A percentile compares a stretch with the other conserved stretches of the same genome.
These are phyloP conservation scores for Pulveroboletus ravenelii DNA, from an alignment of 768 basidiomycete species.

Conservation along the genomic window DNA sequence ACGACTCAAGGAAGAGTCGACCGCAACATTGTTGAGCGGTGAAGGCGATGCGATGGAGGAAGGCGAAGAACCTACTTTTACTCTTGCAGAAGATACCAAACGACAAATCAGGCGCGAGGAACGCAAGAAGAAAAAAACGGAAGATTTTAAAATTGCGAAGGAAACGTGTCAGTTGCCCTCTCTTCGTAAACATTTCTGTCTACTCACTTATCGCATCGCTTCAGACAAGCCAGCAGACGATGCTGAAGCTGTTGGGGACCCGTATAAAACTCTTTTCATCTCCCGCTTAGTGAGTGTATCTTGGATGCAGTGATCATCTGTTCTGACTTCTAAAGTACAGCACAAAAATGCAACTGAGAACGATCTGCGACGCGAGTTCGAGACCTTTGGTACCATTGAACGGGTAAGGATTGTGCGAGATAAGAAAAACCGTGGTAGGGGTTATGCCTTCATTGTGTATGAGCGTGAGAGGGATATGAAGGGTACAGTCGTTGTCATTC, in stretches of 20 bases:
- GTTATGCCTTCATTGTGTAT: constrained; percentile 96
- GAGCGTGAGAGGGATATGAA: constrained; percentile 99
- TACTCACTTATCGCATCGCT: constrained; percentile 7
- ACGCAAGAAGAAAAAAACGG: constrained; percentile 67
- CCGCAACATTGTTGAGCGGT: constrained; percentile 59
- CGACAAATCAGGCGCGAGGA: constrained; percentile 75
- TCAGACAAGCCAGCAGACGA: constrained; percentile 93
- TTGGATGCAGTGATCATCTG: background rate
- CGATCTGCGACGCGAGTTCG: constrained; percentile 93
- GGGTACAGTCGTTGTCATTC: constrained; percentile 45
- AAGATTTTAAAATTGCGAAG: constrained; percentile 75
- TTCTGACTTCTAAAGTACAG: constrained; percentile 39
- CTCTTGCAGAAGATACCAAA: constrained; percentile 78
- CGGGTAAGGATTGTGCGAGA: constrained; percentile 90
- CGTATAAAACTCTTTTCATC: constrained; percentile 97
- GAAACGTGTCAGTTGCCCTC: constrained; percentile 65
- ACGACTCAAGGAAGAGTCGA: constrained; percentile 72
- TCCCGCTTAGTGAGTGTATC: constrained; percentile 67
- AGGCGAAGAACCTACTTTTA: constrained; percentile 76
- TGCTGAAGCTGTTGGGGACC: constrained; percentile 86
- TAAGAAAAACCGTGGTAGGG: constrained; percentile 80
- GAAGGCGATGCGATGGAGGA: constrained; percentile 72
- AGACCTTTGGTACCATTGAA: constrained; percentile 92
- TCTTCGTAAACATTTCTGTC: background rate
- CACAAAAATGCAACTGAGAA: constrained; percentile 88